Conservation (phyloP, 345 rosid species). For the Mallotus nudiflorus region DNA sequence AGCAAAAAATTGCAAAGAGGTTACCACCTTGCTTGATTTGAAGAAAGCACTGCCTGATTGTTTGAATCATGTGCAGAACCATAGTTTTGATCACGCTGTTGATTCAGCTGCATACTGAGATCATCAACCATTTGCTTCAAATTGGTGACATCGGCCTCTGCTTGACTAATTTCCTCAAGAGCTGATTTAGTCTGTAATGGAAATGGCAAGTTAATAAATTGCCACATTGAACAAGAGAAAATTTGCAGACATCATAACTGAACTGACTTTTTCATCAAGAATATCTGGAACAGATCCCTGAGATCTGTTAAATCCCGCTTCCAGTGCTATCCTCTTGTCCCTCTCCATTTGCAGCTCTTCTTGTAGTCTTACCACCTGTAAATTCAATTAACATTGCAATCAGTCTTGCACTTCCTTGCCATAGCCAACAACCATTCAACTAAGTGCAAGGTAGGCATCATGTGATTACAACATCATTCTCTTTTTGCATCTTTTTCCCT, state of each 20-base stretch:
- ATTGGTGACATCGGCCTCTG: slow-evolving; percentile 60
- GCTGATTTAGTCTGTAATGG: slow-evolving; percentile 57
- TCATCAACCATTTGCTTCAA: slow-evolving; percentile 63
- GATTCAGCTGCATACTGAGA: slow-evolving; percentile 50
- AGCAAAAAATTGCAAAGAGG: slow-evolving; percentile 12
- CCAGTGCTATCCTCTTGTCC: slow-evolving; percentile 59
- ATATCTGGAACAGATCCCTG: slow-evolving; percentile 38
- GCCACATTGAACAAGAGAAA: slow-evolving; percentile 19
- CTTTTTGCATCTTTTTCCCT: neutral
- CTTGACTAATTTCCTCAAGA: slow-evolving; percentile 58
- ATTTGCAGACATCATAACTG: slow-evolving; percentile 6
- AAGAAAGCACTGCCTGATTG: slow-evolving; percentile 29
- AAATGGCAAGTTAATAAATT: slow-evolving; percentile 25
- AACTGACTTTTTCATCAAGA: slow-evolving; percentile 63
- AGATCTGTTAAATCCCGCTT: slow-evolving; percentile 56
- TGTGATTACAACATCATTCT: neutral
- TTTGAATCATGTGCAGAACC: slow-evolving; percentile 42
- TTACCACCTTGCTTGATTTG: slow-evolving; percentile 50
- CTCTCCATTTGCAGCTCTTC: slow-evolving; percentile 76
- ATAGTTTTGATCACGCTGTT: slow-evolving; percentile 40
- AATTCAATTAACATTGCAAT: slow-evolving; percentile 1
- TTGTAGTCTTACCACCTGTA: slow-evolving; percentile 79
- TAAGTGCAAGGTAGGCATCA: neutral
- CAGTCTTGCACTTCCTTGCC: neutral
- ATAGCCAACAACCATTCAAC: neutral